A percentile compares a stretch with the other conserved stretches of the same genome.
Conservation (phyloP, 805 yeast species). For the Candida rishiriensis region DNA sequence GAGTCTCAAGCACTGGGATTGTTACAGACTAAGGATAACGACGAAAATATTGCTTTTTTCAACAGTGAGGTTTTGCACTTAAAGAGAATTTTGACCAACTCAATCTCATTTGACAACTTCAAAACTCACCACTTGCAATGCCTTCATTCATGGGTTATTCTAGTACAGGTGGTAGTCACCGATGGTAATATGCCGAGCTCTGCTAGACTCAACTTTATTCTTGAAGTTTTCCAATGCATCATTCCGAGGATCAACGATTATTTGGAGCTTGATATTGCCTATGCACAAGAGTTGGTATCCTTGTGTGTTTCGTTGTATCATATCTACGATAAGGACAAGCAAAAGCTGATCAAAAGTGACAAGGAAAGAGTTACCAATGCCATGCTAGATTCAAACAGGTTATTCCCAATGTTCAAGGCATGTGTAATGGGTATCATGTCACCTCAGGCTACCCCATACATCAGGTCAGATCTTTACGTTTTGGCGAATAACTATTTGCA, state of each 20-base stretch:
- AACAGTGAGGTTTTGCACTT: slow-evolving; percentile 24
- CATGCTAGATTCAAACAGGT: slow-evolving; percentile 41
- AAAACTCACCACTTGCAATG: slow-evolving; percentile 52
- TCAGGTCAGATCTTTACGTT: slow-evolving; percentile 78
- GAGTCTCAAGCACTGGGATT: slow-evolving; percentile 26
- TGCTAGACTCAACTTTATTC: slow-evolving; percentile 56
- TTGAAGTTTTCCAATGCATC: slow-evolving; percentile 71
- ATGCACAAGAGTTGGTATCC: slow-evolving; percentile 74
- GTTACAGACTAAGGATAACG: slow-evolving; percentile 10
- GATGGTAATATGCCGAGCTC: slow-evolving; percentile 48
- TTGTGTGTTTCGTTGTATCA: slow-evolving; percentile 68
- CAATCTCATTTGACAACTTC: slow-evolving; percentile 42
- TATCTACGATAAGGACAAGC: slow-evolving; percentile 46
- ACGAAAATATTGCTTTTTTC: slow-evolving; percentile 16
- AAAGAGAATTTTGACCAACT: slow-evolving; percentile 38
- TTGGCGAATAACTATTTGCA: slow-evolving; percentile 62
- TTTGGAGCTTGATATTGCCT: slow-evolving; percentile 57
- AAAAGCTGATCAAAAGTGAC: slow-evolving; percentile 15
- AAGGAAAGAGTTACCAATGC: slow-evolving; percentile 30
- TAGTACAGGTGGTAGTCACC: slow-evolving; percentile 67
- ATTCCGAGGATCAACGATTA: slow-evolving; percentile 76
- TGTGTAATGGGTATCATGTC: slow-evolving; percentile 70
- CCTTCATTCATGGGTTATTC: slow-evolving; percentile 78
- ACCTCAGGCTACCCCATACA: slow-evolving; percentile 58
- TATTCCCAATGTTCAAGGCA: slow-evolving; percentile 67